These are phyloP conservation scores for Leccinellum albellum DNA, from an alignment of 768 basidiomycete species.

Conservation along the genomic window DNA sequence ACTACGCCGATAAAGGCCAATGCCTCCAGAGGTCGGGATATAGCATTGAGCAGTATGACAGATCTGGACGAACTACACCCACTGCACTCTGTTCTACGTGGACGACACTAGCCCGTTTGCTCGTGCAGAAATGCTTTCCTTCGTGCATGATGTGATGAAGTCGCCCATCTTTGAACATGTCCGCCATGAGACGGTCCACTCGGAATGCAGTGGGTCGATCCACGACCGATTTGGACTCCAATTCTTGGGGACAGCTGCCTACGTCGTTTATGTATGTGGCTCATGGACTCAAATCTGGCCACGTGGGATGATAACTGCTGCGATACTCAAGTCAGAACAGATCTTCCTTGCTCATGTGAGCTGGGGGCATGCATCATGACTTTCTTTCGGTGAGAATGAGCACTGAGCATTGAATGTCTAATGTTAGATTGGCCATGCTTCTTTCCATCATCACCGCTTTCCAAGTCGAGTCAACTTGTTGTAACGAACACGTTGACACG, in stretches of 20 bases:
- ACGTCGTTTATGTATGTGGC: slow-evolving; percentile 1
- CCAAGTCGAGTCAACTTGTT: slow-evolving; percentile 7
- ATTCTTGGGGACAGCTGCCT: not conserved
- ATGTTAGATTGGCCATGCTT: slow-evolving; percentile 11
- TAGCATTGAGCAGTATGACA: not conserved
- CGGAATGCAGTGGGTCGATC: not conserved
- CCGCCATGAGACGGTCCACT: not conserved
- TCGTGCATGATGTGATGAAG: not conserved
- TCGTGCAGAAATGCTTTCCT: not conserved
- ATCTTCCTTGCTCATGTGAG: not conserved
- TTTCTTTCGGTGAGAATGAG: not conserved
- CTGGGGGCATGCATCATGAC: slow-evolving; percentile 13
- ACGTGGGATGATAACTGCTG: not conserved
- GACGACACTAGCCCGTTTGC: not conserved
- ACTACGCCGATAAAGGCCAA: not conserved
- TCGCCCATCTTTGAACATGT: not conserved
- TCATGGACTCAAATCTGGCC: not conserved
- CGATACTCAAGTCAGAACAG: slow-evolving; percentile 3
- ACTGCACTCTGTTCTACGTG: not conserved
- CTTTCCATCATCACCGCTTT: slow-evolving; percentile 1
- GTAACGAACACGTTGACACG: slow-evolving; percentile 2
- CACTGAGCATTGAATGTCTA: not conserved
- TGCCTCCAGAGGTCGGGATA: not conserved
- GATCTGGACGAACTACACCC: not conserved
- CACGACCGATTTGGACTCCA: not conserved